Conservation (phyloP, 257 asterid species). For the Ajuga chamaepitys region DNA sequence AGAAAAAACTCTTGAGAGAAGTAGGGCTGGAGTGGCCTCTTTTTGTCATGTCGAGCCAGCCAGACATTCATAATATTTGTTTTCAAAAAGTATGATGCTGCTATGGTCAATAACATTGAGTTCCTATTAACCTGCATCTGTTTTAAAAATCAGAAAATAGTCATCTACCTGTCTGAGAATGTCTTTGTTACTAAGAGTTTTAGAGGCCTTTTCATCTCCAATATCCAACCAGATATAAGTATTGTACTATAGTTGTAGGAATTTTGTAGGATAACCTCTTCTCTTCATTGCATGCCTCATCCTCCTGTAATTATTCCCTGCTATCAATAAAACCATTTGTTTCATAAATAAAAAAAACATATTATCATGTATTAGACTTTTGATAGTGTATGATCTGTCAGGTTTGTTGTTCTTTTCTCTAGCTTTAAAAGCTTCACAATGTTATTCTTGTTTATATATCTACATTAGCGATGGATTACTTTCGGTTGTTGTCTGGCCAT, state of each 20-base stretch:
- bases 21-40: not conserved
- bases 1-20: not conserved
- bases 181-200: too few relatives aligned
- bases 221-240: too few relatives aligned
- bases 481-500: not conserved
- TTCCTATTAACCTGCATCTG: not conserved
- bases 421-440: not conserved
- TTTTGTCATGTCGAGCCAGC: not conserved
- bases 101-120: not conserved
- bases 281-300: too few relatives aligned
- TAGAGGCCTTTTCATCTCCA: too few relatives aligned
- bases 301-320: too few relatives aligned
- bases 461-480: constrained; percentile 2
- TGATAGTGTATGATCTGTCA: not conserved
- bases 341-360: too few relatives aligned
- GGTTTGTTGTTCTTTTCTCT: not conserved
- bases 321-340: too few relatives aligned
- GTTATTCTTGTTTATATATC: not conserved
- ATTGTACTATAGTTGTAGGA: too few relatives aligned
- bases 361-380: not conserved
- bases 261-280: too few relatives aligned
- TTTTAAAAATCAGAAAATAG: not conserved
- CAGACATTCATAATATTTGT: not conserved
- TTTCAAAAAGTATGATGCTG: not conserved
- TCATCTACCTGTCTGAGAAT: constrained; percentile 8